Percentiles rank a stretch among this genome's conserved stretches.
These are phyloP conservation scores for Raddia distichophylla DNA, from an alignment of 176 grass and related monocot species.

Conservation along the genomic window DNA sequence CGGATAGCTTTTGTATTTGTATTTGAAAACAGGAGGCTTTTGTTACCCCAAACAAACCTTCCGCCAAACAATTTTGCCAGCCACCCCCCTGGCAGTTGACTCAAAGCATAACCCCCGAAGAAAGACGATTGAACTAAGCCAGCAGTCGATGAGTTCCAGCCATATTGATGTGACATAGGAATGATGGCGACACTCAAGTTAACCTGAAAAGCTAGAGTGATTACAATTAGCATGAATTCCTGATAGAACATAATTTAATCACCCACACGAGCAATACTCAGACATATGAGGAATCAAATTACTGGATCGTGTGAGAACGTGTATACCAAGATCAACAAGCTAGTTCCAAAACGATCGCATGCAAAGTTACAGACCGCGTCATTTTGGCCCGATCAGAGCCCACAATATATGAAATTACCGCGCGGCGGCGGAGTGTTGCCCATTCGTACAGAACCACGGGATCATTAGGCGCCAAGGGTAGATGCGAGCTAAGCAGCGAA, in stretches of 20 bases:
- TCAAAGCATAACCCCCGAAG: slow-evolving; percentile 93
- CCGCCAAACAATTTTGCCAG: slow-evolving; percentile 87
- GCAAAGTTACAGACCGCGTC: background rate
- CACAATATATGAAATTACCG: background rate
- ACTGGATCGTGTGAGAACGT: background rate
- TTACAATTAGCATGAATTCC: slow-evolving; percentile 21
- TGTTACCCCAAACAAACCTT: slow-evolving; percentile 89
- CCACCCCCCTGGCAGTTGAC: slow-evolving; percentile 92
- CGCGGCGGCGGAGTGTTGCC: background rate
- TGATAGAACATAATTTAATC: background rate
- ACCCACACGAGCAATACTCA: background rate
- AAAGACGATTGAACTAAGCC: slow-evolving; percentile 98
- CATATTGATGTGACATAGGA: slow-evolving; percentile 96
- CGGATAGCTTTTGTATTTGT: background rate
- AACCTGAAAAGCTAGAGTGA: slow-evolving; percentile 63
- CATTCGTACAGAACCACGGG: background rate
- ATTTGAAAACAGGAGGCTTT: slow-evolving; percentile 29
- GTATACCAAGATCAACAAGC: slow-evolving; percentile 6
- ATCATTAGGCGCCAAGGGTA: background rate
- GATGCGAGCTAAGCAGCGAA: background rate
- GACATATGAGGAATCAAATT: background rate
- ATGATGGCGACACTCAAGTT: slow-evolving; percentile 96
- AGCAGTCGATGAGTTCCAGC: slow-evolving; percentile 92
- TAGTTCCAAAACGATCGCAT: slow-evolving; percentile 1
- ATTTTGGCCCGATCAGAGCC: background rate